A percentile compares a stretch with the other conserved stretches of the same genome.
Conservation (phyloP, 2,329 filamentous ascomycete genomes). For the Talaromyces funiculosus region DNA sequence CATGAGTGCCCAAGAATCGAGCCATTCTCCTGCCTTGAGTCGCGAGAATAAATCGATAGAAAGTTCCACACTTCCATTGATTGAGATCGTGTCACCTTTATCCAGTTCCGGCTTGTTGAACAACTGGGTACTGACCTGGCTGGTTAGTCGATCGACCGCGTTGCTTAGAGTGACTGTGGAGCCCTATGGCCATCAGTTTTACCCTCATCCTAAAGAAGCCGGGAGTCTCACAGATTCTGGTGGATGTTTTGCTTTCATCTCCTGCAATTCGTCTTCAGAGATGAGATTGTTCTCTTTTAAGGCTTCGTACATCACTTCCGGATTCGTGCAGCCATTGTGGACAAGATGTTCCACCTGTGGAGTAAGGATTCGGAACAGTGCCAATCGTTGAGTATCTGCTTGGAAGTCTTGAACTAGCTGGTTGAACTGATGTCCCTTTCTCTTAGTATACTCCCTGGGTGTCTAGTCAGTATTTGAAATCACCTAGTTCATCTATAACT, state of each 20-base stretch:
- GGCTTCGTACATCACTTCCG: background rate
- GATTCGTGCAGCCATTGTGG: background rate
- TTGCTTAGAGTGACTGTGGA: background rate
- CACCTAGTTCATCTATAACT: background rate
- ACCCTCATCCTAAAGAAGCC: too few relatives aligned
- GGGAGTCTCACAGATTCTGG: conserved; percentile 3
- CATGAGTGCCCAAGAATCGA: background rate
- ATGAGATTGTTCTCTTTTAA: background rate
- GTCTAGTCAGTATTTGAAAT: background rate
- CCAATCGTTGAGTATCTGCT: background rate
- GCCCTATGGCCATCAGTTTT: too few relatives aligned
- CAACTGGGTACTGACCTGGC: background rate
- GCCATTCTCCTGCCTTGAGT: background rate
- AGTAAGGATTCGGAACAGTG: background rate
- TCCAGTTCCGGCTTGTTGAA: background rate
- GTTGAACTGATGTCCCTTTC: background rate
- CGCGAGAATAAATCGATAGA: background rate
- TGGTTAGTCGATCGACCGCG: background rate
- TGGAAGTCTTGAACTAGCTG: background rate
- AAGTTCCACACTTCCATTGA: background rate
- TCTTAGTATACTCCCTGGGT: background rate
- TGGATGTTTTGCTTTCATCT: conserved; percentile 17
- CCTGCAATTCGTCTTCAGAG: conserved; percentile 15
- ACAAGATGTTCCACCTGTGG: background rate
- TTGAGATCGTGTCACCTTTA: background rate